Conservation (phyloP, 129 eudicot species). For the Lonicera japonica region DNA sequence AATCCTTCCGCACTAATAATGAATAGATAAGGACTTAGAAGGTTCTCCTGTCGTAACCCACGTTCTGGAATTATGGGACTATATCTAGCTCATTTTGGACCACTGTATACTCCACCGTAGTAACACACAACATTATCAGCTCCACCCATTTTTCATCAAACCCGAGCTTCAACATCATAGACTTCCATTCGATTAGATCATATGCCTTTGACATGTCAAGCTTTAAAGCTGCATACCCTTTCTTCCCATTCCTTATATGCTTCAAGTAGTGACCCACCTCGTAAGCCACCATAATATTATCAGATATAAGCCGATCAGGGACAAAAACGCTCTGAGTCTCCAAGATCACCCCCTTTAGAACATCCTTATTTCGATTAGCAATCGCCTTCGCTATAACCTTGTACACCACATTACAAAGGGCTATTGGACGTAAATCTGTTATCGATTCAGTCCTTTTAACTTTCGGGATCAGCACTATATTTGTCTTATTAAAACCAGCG, state of each 20-base stretch:
- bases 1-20: background rate
- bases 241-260: background rate
- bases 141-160: too few relatives aligned
- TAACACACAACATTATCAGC: too few relatives aligned
- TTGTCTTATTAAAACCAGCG: too few relatives aligned
- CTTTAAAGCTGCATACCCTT: background rate
- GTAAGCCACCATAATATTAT: background rate
- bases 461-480: background rate
- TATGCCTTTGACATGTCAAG: background rate
- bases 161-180: too few relatives aligned
- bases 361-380: background rate
- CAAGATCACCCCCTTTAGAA: background rate
- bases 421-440: background rate
- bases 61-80: too few relatives aligned
- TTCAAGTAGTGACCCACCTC: background rate
- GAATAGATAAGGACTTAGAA: background rate
- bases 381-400: background rate
- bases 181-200: too few relatives aligned
- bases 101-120: too few relatives aligned
- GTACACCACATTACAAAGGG: conserved; percentile 2
- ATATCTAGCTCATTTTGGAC: too few relatives aligned
- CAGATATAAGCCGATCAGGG: background rate
- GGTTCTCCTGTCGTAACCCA: too few relatives aligned
- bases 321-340: conserved; percentile 1
- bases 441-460: background rate